Evolutionary conservation across 257 asterid species (phyloP).

Genomic region (Scutellaria baicalensis): DNA sequence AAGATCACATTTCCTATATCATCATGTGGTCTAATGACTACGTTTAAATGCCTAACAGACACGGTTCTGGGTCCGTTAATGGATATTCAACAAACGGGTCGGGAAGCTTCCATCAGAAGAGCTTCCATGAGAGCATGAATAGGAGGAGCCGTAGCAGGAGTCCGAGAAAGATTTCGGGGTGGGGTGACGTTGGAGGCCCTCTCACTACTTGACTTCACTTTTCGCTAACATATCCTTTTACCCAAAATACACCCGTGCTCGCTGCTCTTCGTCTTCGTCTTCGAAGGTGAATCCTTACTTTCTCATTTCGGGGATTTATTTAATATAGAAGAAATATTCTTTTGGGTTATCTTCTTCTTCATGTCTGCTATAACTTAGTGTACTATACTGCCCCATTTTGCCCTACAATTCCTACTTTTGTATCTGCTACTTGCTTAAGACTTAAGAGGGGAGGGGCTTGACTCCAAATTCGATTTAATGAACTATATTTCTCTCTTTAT

Average conservation of each 20-base stretch:
- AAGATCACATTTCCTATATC: neutral
- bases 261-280: neutral
- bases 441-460: too few relatives aligned
- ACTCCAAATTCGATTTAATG: neutral
- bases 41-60: slow-evolving; percentile 8
- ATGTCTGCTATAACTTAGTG: neutral
- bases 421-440: neutral
- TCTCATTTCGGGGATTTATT: neutral
- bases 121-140: slow-evolving; percentile 40
- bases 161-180: slow-evolving; percentile 39
- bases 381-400: slow-evolving; percentile 16
- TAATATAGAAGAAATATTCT: neutral
- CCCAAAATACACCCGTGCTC: too few relatives aligned
- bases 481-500: too few relatives aligned
- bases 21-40: neutral
- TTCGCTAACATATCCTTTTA: too few relatives aligned
- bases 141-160: slow-evolving; percentile 56
- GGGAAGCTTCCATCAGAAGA: slow-evolving; percentile 35
- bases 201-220: slow-evolving; percentile 4
- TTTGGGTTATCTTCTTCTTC: neutral
- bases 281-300: neutral
- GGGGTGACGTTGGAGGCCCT: slow-evolving; percentile 37
- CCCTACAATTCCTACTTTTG: neutral
- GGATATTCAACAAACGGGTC: slow-evolving; percentile 22
- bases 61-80: slow-evolving; percentile 26